Base-by-base conservation (phyloP, 2,329 filamentous ascomycete genomes). In the Cladorrhinum sp. region DNA sequence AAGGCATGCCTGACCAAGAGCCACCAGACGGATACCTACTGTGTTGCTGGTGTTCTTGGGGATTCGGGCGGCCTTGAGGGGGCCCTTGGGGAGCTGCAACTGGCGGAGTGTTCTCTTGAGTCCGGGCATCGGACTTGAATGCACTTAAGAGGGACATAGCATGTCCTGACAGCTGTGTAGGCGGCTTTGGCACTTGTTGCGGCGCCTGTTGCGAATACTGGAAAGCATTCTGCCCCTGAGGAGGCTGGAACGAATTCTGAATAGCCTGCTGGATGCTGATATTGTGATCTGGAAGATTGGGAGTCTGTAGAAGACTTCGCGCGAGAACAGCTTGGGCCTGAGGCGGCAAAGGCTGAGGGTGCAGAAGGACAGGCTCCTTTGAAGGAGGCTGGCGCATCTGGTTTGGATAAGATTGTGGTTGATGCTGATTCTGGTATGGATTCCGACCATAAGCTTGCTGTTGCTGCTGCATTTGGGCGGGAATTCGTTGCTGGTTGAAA, bases 301-400 rank as follows among this genome's bases (percentile, higher is more conserved):
- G 75, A 5, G 76, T 73, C 10, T 72, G 71, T 12, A 73, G 66
- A 50, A 75, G 70, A n/a, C 71, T 72, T 45, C 74, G 69, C n/a
- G 78, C 77, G 49, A 84, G 79, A 58, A 83, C 73, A 6, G 78
- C 77, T 62, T 80, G 79, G 1, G 84, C 80, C 51, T 84, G 81
- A 6, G 81, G 83, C 25, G 82, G 83, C 10, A 82, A 70, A 9
- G 82, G 79, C 57, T 84, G 81, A 1, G 80, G 80, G 57, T 78
- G 76, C 10, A 77, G 24, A 65, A 71, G 58, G 60, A 72, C 54
- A 59, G 71, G 65, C 60, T 66, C 67, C n/a, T 55, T 65, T 38
- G 62, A 71, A 45, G 66, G 41, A 45, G 41, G 41, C 41, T 45
- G 41, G 41, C 41, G 41, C 41, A 45, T 45, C 18, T 45, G 41